phyloP scores from a whole-genome alignment of 2,329 filamentous ascomycete genomes.

The Thelonectria olida region DNA sequence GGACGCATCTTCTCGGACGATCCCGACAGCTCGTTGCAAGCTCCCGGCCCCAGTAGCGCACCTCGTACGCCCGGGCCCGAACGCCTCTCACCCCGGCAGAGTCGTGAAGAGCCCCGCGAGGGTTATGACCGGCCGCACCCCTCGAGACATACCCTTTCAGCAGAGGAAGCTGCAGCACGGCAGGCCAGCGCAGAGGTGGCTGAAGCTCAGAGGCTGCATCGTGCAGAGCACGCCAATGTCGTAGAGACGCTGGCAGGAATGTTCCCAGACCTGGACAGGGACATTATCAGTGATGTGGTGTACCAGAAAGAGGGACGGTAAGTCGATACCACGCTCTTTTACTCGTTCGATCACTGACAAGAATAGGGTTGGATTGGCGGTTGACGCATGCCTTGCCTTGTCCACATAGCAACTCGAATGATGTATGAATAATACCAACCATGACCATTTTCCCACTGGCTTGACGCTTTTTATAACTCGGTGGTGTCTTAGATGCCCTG shows the following conservation, averaged over 20 bases:
- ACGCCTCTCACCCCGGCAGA: conserved; percentile 43
- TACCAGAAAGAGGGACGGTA: conserved; percentile 93
- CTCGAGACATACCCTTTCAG: conserved; percentile 63
- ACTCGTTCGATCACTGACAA: conserved; percentile 35
- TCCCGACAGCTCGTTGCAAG: conserved; percentile 49
- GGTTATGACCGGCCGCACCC: conserved; percentile 46
- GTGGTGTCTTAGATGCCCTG: too few species aligned
- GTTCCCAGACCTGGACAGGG: conserved; percentile 94
- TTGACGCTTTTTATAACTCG: not conserved
- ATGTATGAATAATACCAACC: conserved; percentile 11
- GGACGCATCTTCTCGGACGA: conserved; percentile 91
- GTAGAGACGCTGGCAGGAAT: conserved; percentile 95
- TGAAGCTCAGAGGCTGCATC: conserved; percentile 83
- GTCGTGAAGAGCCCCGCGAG: conserved; percentile 42
- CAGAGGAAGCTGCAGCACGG: conserved; percentile 87
- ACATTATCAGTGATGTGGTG: conserved; percentile 96
- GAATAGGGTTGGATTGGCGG: conserved; percentile 79
- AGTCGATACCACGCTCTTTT: conserved; percentile 47
- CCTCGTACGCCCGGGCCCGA: conserved; percentile 50
- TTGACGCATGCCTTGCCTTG: conserved; percentile 84
- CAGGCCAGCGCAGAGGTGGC: conserved; percentile 92
- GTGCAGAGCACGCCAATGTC: conserved; percentile 86
- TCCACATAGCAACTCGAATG: conserved; percentile 49
- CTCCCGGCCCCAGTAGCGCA: conserved; percentile 43
- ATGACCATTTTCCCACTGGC: not conserved